phyloP scores from a whole-genome alignment of 2,329 filamentous ascomycete genomes.

The Colletotrichum brevisporum region DNA sequence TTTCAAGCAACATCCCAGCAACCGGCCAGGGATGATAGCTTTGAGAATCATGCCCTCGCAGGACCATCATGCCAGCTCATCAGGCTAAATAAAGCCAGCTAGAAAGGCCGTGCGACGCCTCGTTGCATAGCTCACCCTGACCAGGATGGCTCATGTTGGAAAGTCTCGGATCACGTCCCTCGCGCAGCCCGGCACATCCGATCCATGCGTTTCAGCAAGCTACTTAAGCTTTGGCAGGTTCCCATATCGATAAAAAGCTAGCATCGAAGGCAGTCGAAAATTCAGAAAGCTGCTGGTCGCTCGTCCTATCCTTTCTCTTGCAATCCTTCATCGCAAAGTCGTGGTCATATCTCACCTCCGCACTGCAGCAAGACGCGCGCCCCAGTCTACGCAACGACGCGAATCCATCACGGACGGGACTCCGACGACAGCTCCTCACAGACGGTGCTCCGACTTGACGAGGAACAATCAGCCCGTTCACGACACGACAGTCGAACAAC shows the following conservation, averaged over 20 bases:
- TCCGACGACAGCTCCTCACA: not conserved
- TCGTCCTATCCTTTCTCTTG: constrained; percentile 1
- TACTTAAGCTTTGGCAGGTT: constrained; percentile 21
- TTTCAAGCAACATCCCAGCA: not conserved
- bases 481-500: too few species aligned
- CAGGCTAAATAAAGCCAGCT: too few species aligned
- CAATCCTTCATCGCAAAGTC: constrained; percentile 28
- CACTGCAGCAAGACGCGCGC: not conserved
- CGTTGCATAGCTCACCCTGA: not conserved
- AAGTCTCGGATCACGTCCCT: constrained; percentile 12
- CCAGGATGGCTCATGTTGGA: constrained; percentile 12
- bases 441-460: not conserved
- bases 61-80: not conserved
- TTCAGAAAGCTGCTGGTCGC: not conserved
- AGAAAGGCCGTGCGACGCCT: constrained; percentile 8
- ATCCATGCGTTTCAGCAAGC: constrained; percentile 20
- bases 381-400: not conserved
- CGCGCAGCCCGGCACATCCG: constrained; percentile 28
- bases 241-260: constrained; percentile 22
- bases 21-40: not conserved
- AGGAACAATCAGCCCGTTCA: not conserved
- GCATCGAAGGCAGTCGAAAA: not conserved
- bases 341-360: constrained; percentile 6
- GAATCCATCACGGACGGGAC: not conserved
- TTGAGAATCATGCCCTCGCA: constrained; percentile 7